These are phyloP conservation scores for Lasiosphaeria miniovina DNA, from an alignment of 495 filamentous ascomycete species.

Conservation along the genomic window DNA sequence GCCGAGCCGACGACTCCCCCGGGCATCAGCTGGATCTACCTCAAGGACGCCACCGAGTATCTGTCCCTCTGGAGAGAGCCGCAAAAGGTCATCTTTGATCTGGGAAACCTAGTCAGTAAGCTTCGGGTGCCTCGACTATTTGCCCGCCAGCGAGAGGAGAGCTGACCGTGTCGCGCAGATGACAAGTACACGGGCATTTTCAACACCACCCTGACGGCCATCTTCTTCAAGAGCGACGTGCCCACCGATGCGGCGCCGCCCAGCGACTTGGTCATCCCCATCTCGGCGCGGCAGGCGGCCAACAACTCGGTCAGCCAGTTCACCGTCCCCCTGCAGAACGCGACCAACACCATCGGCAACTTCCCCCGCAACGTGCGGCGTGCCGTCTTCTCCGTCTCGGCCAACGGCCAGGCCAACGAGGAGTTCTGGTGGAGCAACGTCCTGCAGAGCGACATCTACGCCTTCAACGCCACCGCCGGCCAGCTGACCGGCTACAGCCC, in stretches of 20 bases:
- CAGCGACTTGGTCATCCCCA: conserved; percentile 69
- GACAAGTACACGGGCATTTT: conserved; percentile 75
- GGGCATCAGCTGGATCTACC: conserved; percentile 72
- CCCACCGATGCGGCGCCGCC: conserved; percentile 41
- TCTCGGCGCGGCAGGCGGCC: conserved; percentile 59
- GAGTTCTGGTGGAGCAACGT: conserved; percentile 93
- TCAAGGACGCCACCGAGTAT: conserved; percentile 81
- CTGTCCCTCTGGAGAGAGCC: conserved; percentile 60
- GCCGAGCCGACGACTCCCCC: conserved; percentile 67
- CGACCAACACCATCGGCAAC: conserved; percentile 51
- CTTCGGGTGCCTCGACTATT: neutral
- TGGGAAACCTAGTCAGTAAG: conserved; percentile 65
- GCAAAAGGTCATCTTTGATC: conserved; percentile 80
- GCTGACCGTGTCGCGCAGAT: conserved; percentile 31
- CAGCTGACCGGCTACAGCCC: conserved; percentile 68
- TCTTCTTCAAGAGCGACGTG: conserved; percentile 58
- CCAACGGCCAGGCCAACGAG: conserved; percentile 73
- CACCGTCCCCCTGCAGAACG: conserved; percentile 62
- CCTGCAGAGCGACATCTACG: conserved; percentile 57
- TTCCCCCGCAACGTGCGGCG: conserved; percentile 62
- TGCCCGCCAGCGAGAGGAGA: neutral
- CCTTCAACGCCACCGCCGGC: conserved; percentile 57
- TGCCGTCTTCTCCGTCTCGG: conserved; percentile 72
- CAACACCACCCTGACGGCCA: conserved; percentile 77
- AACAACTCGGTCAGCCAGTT: conserved; percentile 62